Conservation (phyloP, 345 rosid genomes). For the Litchi chinensis region DNA sequence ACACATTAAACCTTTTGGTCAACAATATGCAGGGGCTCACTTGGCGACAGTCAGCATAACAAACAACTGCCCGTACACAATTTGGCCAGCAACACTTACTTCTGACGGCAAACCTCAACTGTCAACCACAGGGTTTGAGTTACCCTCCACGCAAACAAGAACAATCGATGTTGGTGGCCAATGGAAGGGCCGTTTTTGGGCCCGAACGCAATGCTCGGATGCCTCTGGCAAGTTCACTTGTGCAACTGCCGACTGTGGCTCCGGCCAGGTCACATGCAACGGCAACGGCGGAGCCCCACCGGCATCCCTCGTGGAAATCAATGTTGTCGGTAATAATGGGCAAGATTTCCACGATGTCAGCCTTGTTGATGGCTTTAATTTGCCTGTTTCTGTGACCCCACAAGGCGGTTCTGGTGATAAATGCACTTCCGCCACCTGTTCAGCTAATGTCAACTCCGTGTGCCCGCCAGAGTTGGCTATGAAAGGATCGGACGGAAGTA, state of each 20-base stretch:
- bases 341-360: slow-evolving; percentile 41
- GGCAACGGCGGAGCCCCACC: slow-evolving; percentile 41
- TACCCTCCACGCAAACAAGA: slow-evolving; percentile 7
- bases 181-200: slow-evolving; percentile 48
- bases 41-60: slow-evolving; percentile 12
- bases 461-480: slow-evolving; percentile 33
- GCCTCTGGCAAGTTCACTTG: slow-evolving; percentile 35
- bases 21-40: neutral
- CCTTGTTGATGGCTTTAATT: slow-evolving; percentile 51
- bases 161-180: slow-evolving; percentile 19
- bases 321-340: slow-evolving; percentile 8
- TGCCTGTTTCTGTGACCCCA: slow-evolving; percentile 38
- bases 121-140: slow-evolving; percentile 35
- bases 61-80: slow-evolving; percentile 37
- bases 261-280: slow-evolving; percentile 35
- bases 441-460: slow-evolving; percentile 29
- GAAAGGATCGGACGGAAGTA: slow-evolving; percentile 7
- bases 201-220: slow-evolving; percentile 28
- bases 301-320: slow-evolving; percentile 34
- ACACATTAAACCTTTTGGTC: neutral
- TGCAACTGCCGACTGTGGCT: slow-evolving; percentile 38
- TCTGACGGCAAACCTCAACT: slow-evolving; percentile 16
- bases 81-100: slow-evolving; percentile 47
- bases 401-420: slow-evolving; percentile 26
- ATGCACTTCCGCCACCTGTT: slow-evolving; percentile 29